Evolutionary conservation across 2,329 filamentous ascomycete genomes (phyloP).

Genomic region (Ceratocystis lukuohia): DNA sequence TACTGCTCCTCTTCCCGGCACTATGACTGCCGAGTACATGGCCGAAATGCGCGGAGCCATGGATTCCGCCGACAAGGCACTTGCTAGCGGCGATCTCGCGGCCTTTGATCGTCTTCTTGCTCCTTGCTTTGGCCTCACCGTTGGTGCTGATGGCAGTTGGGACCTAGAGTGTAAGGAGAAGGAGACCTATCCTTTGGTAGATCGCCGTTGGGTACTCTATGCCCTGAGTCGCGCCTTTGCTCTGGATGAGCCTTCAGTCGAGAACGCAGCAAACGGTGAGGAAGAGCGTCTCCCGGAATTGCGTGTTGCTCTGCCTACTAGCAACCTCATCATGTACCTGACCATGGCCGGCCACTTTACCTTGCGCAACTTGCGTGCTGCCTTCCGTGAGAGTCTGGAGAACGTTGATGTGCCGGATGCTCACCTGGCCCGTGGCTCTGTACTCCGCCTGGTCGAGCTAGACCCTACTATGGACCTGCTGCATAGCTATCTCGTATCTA

Average conservation of each 20-base stretch:
- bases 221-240: conserved; percentile 49
- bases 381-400: conserved; percentile 38
- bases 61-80: conserved; percentile 35
- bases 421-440: conserved; percentile 45
- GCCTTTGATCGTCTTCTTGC: conserved; percentile 40
- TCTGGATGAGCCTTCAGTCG: conserved; percentile 34
- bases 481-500: conserved; percentile 50
- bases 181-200: conserved; percentile 39
- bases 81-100: conserved; percentile 33
- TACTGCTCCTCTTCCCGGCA: conserved; percentile 33
- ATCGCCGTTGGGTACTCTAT: conserved; percentile 53
- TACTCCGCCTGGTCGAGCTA: conserved; percentile 47
- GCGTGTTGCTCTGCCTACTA: conserved; percentile 34
- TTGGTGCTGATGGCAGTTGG: conserved; percentile 26
- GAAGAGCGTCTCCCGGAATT: conserved; percentile 20
- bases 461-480: conserved; percentile 57
- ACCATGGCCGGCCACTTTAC: conserved; percentile 48
- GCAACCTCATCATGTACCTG: conserved; percentile 45
- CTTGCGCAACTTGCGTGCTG: conserved; percentile 43
- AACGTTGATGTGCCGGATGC: conserved; percentile 30
- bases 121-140: conserved; percentile 35
- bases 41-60: conserved; percentile 33
- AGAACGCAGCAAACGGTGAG: conserved; percentile 26
- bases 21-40: conserved; percentile 38
- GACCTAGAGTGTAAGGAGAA: conserved; percentile 24